Conservation (phyloP, 192 early-diverging fungal genomes). For the Coemansia sp. region DNA sequence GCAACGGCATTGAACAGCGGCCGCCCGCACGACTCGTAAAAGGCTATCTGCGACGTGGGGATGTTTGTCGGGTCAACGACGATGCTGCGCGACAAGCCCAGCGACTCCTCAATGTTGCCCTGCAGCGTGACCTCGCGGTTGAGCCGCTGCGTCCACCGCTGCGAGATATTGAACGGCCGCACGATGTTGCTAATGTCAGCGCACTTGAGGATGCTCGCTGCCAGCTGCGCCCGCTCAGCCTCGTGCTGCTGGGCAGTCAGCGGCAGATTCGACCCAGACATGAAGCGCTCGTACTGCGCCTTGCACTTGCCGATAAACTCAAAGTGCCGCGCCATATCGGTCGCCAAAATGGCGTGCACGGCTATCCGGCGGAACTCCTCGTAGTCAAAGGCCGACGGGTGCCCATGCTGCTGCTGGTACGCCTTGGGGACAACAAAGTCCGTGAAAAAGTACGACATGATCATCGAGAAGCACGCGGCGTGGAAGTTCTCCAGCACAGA, state of each 20-base stretch:
- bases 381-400: constrained; percentile 40
- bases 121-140: constrained; percentile 69
- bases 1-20: constrained; percentile 52
- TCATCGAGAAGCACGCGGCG: constrained; percentile 68
- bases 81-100: constrained; percentile 58
- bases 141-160: constrained; percentile 67
- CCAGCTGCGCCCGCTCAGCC: constrained; percentile 62
- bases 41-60: constrained; percentile 49
- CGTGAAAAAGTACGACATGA: constrained; percentile 51
- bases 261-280: constrained; percentile 44
- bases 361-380: constrained; percentile 71
- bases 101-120: constrained; percentile 69
- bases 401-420: not conserved
- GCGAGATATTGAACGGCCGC: constrained; percentile 67
- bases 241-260: constrained; percentile 52
- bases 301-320: constrained; percentile 75
- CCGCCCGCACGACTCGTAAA: constrained; percentile 51
- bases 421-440: constrained; percentile 38
- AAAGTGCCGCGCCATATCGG: constrained; percentile 78
- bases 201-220: constrained; percentile 75
- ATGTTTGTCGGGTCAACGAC: constrained; percentile 38
- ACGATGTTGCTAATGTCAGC: constrained; percentile 79
- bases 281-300: constrained; percentile 58
- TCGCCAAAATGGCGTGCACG: constrained; percentile 71
- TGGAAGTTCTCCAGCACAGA: constrained; percentile 95